Conservation (phyloP, 148 eudicot species). For the Limonium bicolor region DNA sequence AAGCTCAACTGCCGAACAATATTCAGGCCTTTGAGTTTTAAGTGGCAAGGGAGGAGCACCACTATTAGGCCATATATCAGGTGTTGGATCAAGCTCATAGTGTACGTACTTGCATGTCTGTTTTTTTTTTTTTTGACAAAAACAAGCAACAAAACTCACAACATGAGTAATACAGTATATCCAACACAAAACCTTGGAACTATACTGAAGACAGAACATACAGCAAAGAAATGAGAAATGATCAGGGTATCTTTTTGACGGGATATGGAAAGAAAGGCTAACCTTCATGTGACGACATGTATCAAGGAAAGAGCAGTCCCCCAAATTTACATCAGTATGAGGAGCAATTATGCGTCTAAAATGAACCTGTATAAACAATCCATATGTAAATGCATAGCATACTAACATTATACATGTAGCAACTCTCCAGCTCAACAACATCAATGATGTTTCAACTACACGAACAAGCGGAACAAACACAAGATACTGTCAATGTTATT, state of each 20-base stretch:
- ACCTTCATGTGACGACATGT: slow-evolving; percentile 99
- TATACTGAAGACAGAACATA: background rate
- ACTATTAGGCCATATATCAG: slow-evolving; percentile 70
- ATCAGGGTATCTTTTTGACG: too few species aligned
- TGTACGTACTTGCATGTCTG: slow-evolving; percentile 99
- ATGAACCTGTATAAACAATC: slow-evolving; percentile 98
- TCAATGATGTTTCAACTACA: too few species aligned
- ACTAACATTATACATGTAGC: too few species aligned
- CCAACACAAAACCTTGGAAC: too few species aligned
- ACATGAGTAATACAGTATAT: background rate
- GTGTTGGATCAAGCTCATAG: slow-evolving; percentile 93
- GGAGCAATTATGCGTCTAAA: slow-evolving; percentile 88
- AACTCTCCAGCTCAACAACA: too few species aligned
- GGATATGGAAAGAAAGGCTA: background rate
- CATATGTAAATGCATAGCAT: too few species aligned
- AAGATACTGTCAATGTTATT: too few species aligned
- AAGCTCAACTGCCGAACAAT: slow-evolving; percentile 92
- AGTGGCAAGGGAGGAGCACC: slow-evolving; percentile 39
- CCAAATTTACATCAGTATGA: slow-evolving; percentile 84
- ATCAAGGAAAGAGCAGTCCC: slow-evolving; percentile 94
- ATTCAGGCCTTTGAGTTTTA: slow-evolving; percentile 73
- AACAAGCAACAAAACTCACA: background rate
- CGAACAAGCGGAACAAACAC: too few species aligned
- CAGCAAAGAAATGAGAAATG: background rate
- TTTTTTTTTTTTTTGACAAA: background rate